A percentile compares a stretch with the other conserved stretches of the same genome.
These are phyloP conservation scores for Pholiota molesta DNA, from an alignment of 768 basidiomycete genomes.

Conservation along the genomic window DNA sequence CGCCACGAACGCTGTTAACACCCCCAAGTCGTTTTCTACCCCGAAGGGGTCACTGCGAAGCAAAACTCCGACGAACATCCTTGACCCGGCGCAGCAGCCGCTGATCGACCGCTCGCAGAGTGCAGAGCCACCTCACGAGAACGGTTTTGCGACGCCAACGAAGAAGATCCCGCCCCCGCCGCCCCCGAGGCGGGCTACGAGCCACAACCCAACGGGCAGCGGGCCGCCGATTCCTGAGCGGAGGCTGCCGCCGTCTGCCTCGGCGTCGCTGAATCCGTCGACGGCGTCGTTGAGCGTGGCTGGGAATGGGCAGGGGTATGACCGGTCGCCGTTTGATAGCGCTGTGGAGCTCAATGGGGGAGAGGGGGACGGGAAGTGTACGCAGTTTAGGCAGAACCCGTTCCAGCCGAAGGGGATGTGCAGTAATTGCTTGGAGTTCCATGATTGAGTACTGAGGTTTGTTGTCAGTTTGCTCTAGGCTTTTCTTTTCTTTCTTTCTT, in stretches of 20 bases:
- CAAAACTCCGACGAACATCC: slow-evolving; percentile 9
- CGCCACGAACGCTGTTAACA: background rate
- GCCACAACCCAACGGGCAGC: slow-evolving; percentile 30
- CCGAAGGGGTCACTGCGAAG: slow-evolving; percentile 12
- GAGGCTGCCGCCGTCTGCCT: slow-evolving; percentile 1
- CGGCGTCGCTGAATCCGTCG: background rate
- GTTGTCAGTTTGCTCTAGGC: background rate
- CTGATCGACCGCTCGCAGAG: slow-evolving; percentile 27
- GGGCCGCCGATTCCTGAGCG: slow-evolving; percentile 51
- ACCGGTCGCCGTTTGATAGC: slow-evolving; percentile 70
- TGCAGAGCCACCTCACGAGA: slow-evolving; percentile 16
- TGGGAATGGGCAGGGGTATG: slow-evolving; percentile 31
- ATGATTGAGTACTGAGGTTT: slow-evolving; percentile 27
- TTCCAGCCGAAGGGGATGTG: slow-evolving; percentile 69
- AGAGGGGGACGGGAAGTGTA: slow-evolving; percentile 34
- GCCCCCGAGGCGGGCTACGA: slow-evolving; percentile 55
- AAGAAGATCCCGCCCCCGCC: slow-evolving; percentile 68
- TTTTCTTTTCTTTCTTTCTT: background rate
- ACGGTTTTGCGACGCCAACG: slow-evolving; percentile 15
- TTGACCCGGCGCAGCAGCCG: slow-evolving; percentile 27
- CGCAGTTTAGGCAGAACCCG: slow-evolving; percentile 65
- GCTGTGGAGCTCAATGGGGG: slow-evolving; percentile 43
- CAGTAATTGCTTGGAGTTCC: slow-evolving; percentile 65
- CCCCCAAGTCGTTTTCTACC: background rate
- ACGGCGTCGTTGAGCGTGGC: slow-evolving; percentile 8